These are phyloP conservation scores for Lolium rigidum DNA, from an alignment of 176 grass and related monocot genomes.

Conservation along the genomic window DNA sequence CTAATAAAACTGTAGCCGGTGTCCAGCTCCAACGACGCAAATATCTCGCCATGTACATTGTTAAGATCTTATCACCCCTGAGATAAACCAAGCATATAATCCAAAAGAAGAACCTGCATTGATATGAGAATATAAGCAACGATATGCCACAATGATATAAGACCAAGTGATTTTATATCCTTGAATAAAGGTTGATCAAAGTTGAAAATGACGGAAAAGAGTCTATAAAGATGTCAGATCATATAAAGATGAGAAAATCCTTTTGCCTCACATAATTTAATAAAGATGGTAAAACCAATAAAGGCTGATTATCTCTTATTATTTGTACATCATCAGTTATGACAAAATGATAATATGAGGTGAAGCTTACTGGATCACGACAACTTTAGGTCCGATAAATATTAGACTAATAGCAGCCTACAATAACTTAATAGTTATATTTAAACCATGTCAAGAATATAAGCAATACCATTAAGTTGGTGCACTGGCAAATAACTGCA, in stretches of 20 bases:
- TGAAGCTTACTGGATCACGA: background rate
- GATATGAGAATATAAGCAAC: constrained; percentile 23
- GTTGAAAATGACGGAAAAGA: background rate
- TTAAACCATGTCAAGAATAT: constrained; percentile 4
- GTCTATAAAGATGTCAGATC: background rate
- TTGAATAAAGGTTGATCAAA: background rate
- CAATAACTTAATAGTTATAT: background rate
- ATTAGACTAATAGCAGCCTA: constrained; percentile 4
- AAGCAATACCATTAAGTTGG: constrained; percentile 14
- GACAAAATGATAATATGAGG: background rate
- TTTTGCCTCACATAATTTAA: background rate
- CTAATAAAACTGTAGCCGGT: constrained; percentile 10
- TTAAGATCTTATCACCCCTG: constrained; percentile 26
- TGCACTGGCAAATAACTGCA: background rate
- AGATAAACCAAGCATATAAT: constrained; percentile 25
- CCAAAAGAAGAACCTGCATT: constrained; percentile 41
- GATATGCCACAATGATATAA: background rate
- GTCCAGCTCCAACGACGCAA: constrained; percentile 27
- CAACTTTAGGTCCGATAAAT: constrained; percentile 15
- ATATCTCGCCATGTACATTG: constrained; percentile 17
- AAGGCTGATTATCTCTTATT: background rate
- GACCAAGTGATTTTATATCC: constrained; percentile 13
- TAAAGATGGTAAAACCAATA: background rate
- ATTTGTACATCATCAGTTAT: background rate
- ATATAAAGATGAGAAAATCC: background rate